A percentile compares a stretch with the other conserved stretches of the same genome.
These are phyloP conservation scores for Nigrograna mackinnonii DNA, from an alignment of 2,329 filamentous ascomycete species.

Conservation along the genomic window DNA sequence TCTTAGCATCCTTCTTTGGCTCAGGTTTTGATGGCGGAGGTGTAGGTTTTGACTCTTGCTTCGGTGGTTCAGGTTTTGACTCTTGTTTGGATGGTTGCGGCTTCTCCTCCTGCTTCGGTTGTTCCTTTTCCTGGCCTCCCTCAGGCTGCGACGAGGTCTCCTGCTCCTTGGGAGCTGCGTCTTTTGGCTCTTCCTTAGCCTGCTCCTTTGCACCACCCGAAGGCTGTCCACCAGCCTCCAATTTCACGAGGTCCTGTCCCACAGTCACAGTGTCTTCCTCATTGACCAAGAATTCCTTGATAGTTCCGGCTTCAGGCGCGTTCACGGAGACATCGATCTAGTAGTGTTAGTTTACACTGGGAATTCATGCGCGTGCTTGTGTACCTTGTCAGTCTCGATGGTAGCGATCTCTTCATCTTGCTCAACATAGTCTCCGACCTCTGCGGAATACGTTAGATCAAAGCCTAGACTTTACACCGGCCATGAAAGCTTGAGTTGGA, in stretches of 20 bases:
- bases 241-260: slow-evolving; percentile 84
- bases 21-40: slow-evolving; percentile 38
- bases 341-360: slow-evolving; percentile 4
- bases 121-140: slow-evolving; percentile 49
- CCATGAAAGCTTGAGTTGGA: slow-evolving; percentile 11
- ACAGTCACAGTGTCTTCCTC: slow-evolving; percentile 96
- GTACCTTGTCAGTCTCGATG: slow-evolving; percentile 97
- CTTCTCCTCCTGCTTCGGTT: slow-evolving; percentile 35
- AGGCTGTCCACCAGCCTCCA: slow-evolving; percentile 69
- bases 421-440: slow-evolving; percentile 91
- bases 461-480: not conserved
- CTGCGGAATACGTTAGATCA: slow-evolving; percentile 38
- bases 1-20: slow-evolving; percentile 35
- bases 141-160: slow-evolving; percentile 59
- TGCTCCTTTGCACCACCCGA: slow-evolving; percentile 58
- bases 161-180: slow-evolving; percentile 60
- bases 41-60: slow-evolving; percentile 44
- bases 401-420: slow-evolving; percentile 97
- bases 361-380: slow-evolving; percentile 7
- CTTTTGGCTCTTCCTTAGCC: slow-evolving; percentile 61
- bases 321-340: slow-evolving; percentile 97
- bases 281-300: slow-evolving; percentile 88
- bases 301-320: slow-evolving; percentile 84
- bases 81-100: slow-evolving; percentile 34
- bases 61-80: slow-evolving; percentile 37